Conservation (phyloP, 108 stramenopile species). For the Fragilaria radians region DNA sequence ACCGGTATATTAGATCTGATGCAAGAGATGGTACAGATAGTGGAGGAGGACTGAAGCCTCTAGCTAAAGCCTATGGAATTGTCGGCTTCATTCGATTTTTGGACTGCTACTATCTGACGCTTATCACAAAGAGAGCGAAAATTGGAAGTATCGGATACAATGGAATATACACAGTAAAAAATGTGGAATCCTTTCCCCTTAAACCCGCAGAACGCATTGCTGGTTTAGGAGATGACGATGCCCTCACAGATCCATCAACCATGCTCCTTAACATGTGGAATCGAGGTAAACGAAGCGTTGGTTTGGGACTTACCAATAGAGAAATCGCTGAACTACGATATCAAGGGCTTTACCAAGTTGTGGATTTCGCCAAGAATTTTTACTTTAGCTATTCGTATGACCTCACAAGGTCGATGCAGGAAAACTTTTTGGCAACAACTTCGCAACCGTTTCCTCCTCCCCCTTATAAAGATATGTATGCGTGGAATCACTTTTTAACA, state of each 20-base stretch:
- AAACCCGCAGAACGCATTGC: constrained; percentile 63
- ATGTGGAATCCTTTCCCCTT: constrained; percentile 79
- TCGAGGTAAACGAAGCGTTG: constrained; percentile 79
- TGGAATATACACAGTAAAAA: constrained; percentile 94
- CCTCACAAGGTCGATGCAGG: constrained; percentile 88
- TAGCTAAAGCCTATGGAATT: constrained; percentile 84
- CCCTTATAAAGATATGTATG: constrained; percentile 92
- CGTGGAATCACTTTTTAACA: constrained; percentile 94
- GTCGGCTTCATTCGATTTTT: constrained; percentile 92
- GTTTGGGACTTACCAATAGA: constrained; percentile 68
- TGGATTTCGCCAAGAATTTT: constrained; percentile 95
- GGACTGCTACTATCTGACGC: constrained; percentile 95
- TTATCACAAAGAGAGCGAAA: constrained; percentile 91
- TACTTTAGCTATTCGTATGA: constrained; percentile 97
- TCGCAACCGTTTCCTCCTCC: constrained; percentile 72
- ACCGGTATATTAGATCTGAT: constrained; percentile 18
- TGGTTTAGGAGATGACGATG: constrained; percentile 1
- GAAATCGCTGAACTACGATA: constrained; percentile 91
- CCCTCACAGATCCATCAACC: constrained; percentile 59
- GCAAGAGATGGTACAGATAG: background rate
- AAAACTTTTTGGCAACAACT: constrained; percentile 86
- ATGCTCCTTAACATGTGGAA: constrained; percentile 88
- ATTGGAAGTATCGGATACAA: constrained; percentile 95
- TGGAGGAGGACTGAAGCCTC: constrained; percentile 66
- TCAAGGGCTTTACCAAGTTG: constrained; percentile 85